Evolutionary conservation across 768 basidiomycete genomes (phyloP), one percentile per base, ranked within the genome.

Genomic region (Leccinum rimulosum): DNA sequence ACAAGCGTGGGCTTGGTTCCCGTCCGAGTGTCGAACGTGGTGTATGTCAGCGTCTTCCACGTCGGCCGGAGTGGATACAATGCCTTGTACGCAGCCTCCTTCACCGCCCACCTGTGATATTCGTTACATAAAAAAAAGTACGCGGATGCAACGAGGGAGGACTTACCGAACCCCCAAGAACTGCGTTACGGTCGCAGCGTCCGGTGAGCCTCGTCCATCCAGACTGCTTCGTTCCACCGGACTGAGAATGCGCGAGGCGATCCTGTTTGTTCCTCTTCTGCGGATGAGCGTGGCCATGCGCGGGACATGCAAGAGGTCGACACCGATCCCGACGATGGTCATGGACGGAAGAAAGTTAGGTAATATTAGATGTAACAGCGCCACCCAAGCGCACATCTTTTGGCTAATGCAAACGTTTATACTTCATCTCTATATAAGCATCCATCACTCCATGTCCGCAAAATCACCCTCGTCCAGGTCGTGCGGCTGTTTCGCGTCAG

Each of bases 401-500:
- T 40, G 38, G 38, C 38, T 36, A 36, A 36, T 36, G 35, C 12
- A 36, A 15, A 15, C 14, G 6, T 7, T 36, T 15, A 7, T 15
- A 36, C 14, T 36, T 15, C 14, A 14, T 36, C 35, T 17, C 38
- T 40, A n/a, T n/a, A n/a, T n/a, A n/a, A 40, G 17, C 3, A 15
- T 0, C 17, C 14, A 33, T n/a, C 69, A 90, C 67, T 88, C 87
- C 77, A 87, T 75, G 60, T 88, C 89, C 60, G 83, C 81, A 73
- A 95, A 95, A 73, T 95, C 93, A 7, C 94, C 93, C 61, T 91
- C 92, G 70, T 98, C 96, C 73, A 98, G 78, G 73, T 98, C 94
- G 70, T 84, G 91, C 12, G 95, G 95, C 89, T 95, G 65, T 64
- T 40, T 48, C 30, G 28, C 69, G 62, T 60, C 51, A 68, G 54